Evolutionary conservation across 768 basidiomycete species (phyloP), one percentile per base, ranked within the genome.

Genomic region (Termitomyces sp.): DNA sequence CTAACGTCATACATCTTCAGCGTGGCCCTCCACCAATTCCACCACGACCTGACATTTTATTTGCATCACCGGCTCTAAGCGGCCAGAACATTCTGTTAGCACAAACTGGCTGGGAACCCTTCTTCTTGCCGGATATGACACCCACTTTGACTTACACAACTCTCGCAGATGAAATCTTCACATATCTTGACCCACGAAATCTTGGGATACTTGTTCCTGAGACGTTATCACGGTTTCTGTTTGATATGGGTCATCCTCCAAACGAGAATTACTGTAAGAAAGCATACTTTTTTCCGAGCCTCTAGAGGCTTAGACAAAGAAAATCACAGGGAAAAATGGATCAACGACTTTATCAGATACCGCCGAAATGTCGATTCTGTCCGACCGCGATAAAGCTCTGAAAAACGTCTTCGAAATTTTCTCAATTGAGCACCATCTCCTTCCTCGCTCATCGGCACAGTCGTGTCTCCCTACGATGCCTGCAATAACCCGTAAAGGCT

Each of bases 161-260:
- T n/a, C 58, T 64, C 16, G 47, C 57, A 27, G 57, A 61, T 46
- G 59, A 64, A 18, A 61, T 64, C 16, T 64, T 64, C 53, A 45
- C 63, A 24, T 57, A 59, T 36, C 63, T 61, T 4, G 63, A 64
- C 54, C 51, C 58, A 22, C 36, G 22, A 30, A 61, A 64, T 20
- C 46, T 34, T 6, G 63, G 60, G 36, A 15, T 33, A 16, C 58
- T 64, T 11, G 11, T 59, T 36, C 63, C 60, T 1, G 60, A 64
- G 36, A 56, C 54, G 13, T 50, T 41, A 22, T 61, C 58, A 15
- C 59, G 47, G 4, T 61, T 64, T 48, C 63, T 64, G 7, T 60
- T 61, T n/a, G 63, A 61, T 46, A 58, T 59, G 51, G 60, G 60
- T 31, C 59, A 57, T 50, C 54, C 47, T 20, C 45, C 52, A 3